These are phyloP conservation scores for Claviceps sp. DNA, from an alignment of 2,329 filamentous ascomycete species.

Conservation along the genomic window DNA sequence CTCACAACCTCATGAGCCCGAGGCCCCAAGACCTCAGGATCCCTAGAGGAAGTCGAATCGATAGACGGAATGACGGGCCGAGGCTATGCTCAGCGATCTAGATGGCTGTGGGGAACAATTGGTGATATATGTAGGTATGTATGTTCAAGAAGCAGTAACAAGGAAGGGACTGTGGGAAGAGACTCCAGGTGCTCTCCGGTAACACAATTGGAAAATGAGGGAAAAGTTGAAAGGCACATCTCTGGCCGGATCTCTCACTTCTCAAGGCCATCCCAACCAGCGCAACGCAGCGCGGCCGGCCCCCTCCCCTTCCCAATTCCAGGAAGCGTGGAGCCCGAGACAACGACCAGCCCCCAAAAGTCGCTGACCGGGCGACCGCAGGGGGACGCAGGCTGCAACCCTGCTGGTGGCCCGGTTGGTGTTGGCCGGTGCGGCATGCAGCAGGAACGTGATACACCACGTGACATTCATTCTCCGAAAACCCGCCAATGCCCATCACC, in stretches of 20 bases:
- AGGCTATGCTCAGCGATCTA: too few relatives aligned
- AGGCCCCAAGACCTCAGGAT: neutral
- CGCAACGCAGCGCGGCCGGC: neutral
- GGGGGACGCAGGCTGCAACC: neutral
- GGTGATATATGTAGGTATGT: too few relatives aligned
- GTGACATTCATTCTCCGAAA: constrained; percentile 2
- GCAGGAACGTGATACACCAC: constrained; percentile 2
- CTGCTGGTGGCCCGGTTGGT: neutral
- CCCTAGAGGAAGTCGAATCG: neutral
- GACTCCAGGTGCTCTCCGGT: too few relatives aligned
- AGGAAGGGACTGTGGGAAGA: too few relatives aligned
- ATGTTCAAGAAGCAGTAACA: too few relatives aligned
- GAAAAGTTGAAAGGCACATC: neutral
- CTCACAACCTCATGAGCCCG: constrained; percentile 1
- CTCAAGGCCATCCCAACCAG: neutral
- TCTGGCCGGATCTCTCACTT: neutral
- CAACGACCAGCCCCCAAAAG: constrained; percentile 10
- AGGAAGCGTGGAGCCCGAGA: neutral
- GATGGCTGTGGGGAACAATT: too few relatives aligned
- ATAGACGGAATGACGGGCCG: too few relatives aligned
- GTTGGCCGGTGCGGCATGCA: too few relatives aligned
- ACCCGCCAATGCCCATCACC: neutral
- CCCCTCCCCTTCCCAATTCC: neutral
- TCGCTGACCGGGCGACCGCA: constrained; percentile 18
- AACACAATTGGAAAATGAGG: too few relatives aligned